Conservation (phyloP, 1,284 basidiomycete species). For the Ceratobasidium papillatum region DNA sequence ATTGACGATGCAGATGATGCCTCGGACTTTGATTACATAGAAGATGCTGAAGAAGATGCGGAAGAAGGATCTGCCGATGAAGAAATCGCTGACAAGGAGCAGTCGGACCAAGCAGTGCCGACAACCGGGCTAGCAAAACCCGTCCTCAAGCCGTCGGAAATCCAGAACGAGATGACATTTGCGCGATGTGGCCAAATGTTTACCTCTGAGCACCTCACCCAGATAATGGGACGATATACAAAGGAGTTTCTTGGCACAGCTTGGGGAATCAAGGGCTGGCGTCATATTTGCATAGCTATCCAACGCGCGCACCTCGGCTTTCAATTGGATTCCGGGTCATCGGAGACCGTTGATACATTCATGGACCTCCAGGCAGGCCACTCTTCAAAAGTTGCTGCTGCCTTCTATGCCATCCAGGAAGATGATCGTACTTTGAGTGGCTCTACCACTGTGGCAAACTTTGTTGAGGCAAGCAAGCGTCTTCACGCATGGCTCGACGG, state of each 20-base stretch:
- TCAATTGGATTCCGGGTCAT: not conserved
- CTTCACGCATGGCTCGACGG: not conserved
- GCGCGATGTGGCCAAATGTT: not conserved
- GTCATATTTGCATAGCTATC: conserved; percentile 2
- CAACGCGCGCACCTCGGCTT: not conserved
- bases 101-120: too few relatives aligned
- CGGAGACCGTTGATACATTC: not conserved
- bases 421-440: not conserved
- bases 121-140: too few relatives aligned
- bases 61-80: too few relatives aligned
- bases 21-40: too few relatives aligned
- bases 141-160: not conserved
- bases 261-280: not conserved
- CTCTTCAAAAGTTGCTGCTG: not conserved
- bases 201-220: not conserved
- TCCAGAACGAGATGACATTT: not conserved
- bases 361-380: not conserved
- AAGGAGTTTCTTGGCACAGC: not conserved
- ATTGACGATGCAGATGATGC: too few relatives aligned
- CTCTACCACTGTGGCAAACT: not conserved
- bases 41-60: too few relatives aligned
- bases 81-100: too few relatives aligned
- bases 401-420: not conserved
- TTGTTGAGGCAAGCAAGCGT: not conserved
- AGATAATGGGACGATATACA: not conserved